Evolutionary conservation across 352 stramenopile species (phyloP), one percentile per base, ranked within the genome.

Genomic region (Elongisporangium senticosum): DNA sequence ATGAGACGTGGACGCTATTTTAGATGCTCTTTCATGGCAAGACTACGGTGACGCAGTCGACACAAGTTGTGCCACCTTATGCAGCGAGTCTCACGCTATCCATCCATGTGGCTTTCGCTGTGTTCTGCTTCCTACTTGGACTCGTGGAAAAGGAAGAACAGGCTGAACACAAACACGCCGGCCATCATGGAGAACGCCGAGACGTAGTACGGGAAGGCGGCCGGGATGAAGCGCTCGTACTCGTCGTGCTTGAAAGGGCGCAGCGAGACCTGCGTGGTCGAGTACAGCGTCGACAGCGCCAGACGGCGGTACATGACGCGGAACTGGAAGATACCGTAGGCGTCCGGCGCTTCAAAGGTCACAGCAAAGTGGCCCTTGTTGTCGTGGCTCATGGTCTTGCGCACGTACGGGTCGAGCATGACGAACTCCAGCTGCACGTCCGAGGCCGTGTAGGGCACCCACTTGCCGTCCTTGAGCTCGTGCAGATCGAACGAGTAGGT

Each of bases 221-320:
- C 84, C 3, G 87, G 76, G 56, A 98, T 96, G 75, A 97, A 98
- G 56, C 93, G 83, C 69, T 97, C 90, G 77, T 97, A 98, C 73
- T 98, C 93, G 75, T 97, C 91, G 75, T 98, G 93, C 75, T 97
- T 97, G 82, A 90, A 98, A 49, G 91, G 93, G 13, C 93, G 89
- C 33, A 98, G 76, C 23, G 82, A 95, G 33, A 98, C 91, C 68
- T 98, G 89, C 61, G 74, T 96, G 47, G 85, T 90, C 58, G 86
- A 85, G 67, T 91, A 80, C 37, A 98, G 72, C 52, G 89, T 89
- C 24, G 87, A 93, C 59, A 96, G 77, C 4, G 89, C 93, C 15
- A 90, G 63, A 51, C 93, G 85, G 52, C 90, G 83, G 68, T 98
- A 98, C 63, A 97, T 72, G 26, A 98, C 80, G 58, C 86, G 85